A percentile compares a stretch with the other conserved stretches of the same genome.
Conservation (phyloP, 495 filamentous ascomycete species). For the Tuber umbilicatum region DNA sequence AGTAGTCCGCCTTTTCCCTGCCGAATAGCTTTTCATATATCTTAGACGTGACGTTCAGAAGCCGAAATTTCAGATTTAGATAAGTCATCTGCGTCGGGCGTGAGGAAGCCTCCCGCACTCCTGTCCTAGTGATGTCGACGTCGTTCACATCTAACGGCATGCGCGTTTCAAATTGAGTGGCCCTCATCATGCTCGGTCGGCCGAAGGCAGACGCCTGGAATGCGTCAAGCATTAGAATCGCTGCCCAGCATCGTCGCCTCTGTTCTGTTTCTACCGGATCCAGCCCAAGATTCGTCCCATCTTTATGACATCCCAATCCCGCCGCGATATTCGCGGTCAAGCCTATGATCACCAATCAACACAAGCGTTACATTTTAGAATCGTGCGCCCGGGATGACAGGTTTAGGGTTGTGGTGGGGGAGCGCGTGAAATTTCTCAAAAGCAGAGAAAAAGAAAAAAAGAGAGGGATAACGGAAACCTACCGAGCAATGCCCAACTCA, state of each 20-base stretch:
- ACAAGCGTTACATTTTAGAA: not conserved
- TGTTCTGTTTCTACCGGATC: constrained; percentile 47
- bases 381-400: not conserved
- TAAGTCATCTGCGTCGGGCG: constrained; percentile 49
- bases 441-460: not conserved
- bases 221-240: constrained; percentile 46
- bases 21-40: constrained; percentile 33
- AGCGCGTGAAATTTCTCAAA: not conserved
- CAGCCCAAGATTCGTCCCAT: constrained; percentile 44
- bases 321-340: constrained; percentile 6
- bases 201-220: constrained; percentile 42
- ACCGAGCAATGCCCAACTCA: not conserved
- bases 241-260: constrained; percentile 46
- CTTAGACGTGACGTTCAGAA: constrained; percentile 42
- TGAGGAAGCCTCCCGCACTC: constrained; percentile 28
- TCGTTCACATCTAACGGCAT: constrained; percentile 47
- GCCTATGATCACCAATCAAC: constrained; percentile 3
- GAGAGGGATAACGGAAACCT: not conserved
- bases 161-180: constrained; percentile 39
- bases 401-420: not conserved
- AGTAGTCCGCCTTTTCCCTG: constrained; percentile 37
- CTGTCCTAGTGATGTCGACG: constrained; percentile 45
- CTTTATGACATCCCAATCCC: constrained; percentile 46
- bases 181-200: constrained; percentile 7
- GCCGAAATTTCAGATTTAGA: constrained; percentile 45